Conservation (phyloP, 805 yeast species). For the Lachancea kluyveri region DNA sequence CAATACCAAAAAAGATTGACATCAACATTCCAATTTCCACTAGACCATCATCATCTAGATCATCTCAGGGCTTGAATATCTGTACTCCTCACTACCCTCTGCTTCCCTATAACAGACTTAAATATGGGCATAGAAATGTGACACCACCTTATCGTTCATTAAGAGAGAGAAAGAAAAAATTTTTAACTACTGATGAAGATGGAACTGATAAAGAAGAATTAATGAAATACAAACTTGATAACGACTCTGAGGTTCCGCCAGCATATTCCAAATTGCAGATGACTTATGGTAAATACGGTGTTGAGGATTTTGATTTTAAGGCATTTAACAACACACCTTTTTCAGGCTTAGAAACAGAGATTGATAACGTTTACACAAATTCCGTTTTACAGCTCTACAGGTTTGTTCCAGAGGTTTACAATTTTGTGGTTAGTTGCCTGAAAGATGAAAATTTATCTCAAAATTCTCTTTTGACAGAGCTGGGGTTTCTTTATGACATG, state of each 20-base stretch:
- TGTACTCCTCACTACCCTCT: too few relatives aligned
- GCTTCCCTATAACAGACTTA: slow-evolving; percentile 51
- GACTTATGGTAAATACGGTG: slow-evolving; percentile 83
- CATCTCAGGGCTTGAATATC: slow-evolving; percentile 34
- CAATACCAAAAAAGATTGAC: slow-evolving; percentile 50
- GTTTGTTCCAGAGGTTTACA: slow-evolving; percentile 67
- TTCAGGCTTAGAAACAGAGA: slow-evolving; percentile 87
- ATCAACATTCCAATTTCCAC: not conserved
- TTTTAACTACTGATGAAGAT: slow-evolving; percentile 12
- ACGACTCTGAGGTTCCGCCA: slow-evolving; percentile 50
- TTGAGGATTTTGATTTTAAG: slow-evolving; percentile 87
- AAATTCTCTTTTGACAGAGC: slow-evolving; percentile 60
- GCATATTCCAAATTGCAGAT: slow-evolving; percentile 72
- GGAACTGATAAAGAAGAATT: slow-evolving; percentile 17
- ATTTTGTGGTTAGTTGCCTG: slow-evolving; percentile 51
- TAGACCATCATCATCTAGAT: slow-evolving; percentile 6
- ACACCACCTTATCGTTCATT: slow-evolving; percentile 38
- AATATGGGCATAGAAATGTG: slow-evolving; percentile 52
- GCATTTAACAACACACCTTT: slow-evolving; percentile 68
- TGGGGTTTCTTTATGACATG: slow-evolving; percentile 92
- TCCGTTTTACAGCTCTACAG: slow-evolving; percentile 74
- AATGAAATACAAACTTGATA: slow-evolving; percentile 22
- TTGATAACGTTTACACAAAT: slow-evolving; percentile 73
- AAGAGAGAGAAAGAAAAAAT: slow-evolving; percentile 22
- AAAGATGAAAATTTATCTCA: slow-evolving; percentile 44